Evolutionary conservation across 1,284 basidiomycete species (phyloP).

Genomic region (Amylostereum chailletii): DNA sequence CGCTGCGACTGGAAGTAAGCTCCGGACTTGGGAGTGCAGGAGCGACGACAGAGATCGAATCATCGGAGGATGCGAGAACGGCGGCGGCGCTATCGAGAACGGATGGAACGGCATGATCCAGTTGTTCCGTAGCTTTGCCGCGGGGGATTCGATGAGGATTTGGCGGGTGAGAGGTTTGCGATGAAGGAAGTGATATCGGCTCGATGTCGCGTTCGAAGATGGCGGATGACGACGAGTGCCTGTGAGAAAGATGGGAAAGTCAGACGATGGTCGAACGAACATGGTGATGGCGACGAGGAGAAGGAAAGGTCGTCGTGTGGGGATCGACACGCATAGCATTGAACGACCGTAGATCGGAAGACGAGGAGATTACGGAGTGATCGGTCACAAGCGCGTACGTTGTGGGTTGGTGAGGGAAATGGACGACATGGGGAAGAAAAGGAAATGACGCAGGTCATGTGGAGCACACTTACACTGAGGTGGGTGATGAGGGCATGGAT

Average conservation of each 20-base stretch:
- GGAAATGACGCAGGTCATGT: slow-evolving; percentile 2
- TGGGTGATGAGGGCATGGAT: slow-evolving; percentile 69
- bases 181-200: slow-evolving; percentile 44
- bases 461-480: slow-evolving; percentile 51
- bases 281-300: too few relatives aligned
- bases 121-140: slow-evolving; percentile 57
- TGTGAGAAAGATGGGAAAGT: slow-evolving; percentile 18
- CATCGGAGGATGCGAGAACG: slow-evolving; percentile 43
- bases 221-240: slow-evolving; percentile 69
- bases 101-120: slow-evolving; percentile 66
- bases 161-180: slow-evolving; percentile 29
- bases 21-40: slow-evolving; percentile 30
- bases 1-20: slow-evolving; percentile 30
- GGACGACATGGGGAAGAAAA: slow-evolving; percentile 6
- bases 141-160: slow-evolving; percentile 68
- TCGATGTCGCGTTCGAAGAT: slow-evolving; percentile 82
- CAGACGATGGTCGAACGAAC: slow-evolving; percentile 1
- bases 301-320: too few relatives aligned
- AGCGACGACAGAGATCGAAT: slow-evolving; percentile 49
- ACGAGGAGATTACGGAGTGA: too few relatives aligned
- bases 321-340: too few relatives aligned
- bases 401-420: neutral
- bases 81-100: slow-evolving; percentile 69
- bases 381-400: too few relatives aligned
- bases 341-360: too few relatives aligned